A percentile compares a stretch with the other conserved stretches of the same genome.
Evolutionary conservation across 2,329 filamentous ascomycete genomes (phyloP).

Genomic region (Diplodia intermedia): DNA sequence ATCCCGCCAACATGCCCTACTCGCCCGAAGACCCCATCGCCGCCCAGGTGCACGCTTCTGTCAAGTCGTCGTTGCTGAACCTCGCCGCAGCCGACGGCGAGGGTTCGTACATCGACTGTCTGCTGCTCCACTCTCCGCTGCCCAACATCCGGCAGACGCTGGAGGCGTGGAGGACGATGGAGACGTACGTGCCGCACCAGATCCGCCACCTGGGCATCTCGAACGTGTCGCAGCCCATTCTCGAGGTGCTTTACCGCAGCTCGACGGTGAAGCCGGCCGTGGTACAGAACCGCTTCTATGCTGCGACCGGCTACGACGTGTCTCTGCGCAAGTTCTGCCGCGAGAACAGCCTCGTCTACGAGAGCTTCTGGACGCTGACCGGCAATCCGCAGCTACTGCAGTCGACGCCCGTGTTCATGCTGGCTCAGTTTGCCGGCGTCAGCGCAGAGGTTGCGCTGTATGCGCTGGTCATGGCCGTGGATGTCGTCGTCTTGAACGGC

Average conservation of each 20-base stretch:
- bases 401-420: constrained; percentile 55
- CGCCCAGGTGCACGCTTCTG: constrained; percentile 70
- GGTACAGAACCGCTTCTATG: constrained; percentile 79
- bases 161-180: constrained; percentile 70
- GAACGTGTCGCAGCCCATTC: constrained; percentile 67
- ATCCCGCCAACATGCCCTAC: constrained; percentile 67
- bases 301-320: constrained; percentile 64
- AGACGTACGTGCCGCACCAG: constrained; percentile 66
- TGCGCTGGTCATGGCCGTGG: constrained; percentile 61
- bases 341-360: constrained; percentile 61
- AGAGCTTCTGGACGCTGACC: constrained; percentile 68
- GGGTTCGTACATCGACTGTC: constrained; percentile 60
- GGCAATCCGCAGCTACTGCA: constrained; percentile 62
- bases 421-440: constrained; percentile 57
- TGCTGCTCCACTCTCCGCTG: constrained; percentile 66
- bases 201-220: constrained; percentile 77
- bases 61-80: constrained; percentile 70
- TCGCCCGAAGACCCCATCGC: constrained; percentile 62
- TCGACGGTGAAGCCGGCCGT: constrained; percentile 63
- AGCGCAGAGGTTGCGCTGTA: constrained; percentile 61
- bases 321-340: constrained; percentile 64
- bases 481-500: constrained; percentile 62
- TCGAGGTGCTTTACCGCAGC: constrained; percentile 60
- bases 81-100: constrained; percentile 49
- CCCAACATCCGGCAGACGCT: constrained; percentile 60